Percentiles rank a stretch among this genome's conserved stretches.
Conservation (phyloP, 2,329 filamentous ascomycete genomes). For the Aspergillus cejpii region DNA sequence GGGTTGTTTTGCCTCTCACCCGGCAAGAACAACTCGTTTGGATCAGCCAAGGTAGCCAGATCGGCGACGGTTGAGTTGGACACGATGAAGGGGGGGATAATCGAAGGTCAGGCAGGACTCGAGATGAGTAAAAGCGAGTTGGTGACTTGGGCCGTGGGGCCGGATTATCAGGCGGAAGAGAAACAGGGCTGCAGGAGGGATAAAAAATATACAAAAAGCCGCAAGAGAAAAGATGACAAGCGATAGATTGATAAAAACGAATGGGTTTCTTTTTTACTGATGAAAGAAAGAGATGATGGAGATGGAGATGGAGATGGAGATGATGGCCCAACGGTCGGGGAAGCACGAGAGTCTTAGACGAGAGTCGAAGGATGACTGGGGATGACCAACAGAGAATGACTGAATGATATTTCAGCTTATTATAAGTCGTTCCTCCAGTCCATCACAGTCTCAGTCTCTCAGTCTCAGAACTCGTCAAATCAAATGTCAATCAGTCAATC, state of each 20-base stretch:
- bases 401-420: neutral
- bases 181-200: neutral
- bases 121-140: neutral
- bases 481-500: neutral
- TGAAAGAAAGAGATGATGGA: conserved; percentile 1
- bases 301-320: neutral
- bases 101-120: neutral
- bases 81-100: conserved; percentile 13
- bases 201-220: neutral
- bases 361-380: too few relatives aligned
- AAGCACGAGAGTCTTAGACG: neutral
- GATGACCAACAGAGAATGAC: neutral
- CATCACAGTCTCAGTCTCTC: too few relatives aligned
- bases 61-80: conserved; percentile 23
- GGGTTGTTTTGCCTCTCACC: conserved; percentile 37
- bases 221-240: neutral
- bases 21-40: conserved; percentile 38
- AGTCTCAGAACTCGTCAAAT: neutral
- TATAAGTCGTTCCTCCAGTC: neutral
- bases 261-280: neutral
- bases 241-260: neutral
- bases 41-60: conserved; percentile 36
- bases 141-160: conserved; percentile 4
- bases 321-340: neutral
- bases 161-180: neutral